Conservation (phyloP, 148 eudicot genomes). For the Chenopodium quinoa region DNA sequence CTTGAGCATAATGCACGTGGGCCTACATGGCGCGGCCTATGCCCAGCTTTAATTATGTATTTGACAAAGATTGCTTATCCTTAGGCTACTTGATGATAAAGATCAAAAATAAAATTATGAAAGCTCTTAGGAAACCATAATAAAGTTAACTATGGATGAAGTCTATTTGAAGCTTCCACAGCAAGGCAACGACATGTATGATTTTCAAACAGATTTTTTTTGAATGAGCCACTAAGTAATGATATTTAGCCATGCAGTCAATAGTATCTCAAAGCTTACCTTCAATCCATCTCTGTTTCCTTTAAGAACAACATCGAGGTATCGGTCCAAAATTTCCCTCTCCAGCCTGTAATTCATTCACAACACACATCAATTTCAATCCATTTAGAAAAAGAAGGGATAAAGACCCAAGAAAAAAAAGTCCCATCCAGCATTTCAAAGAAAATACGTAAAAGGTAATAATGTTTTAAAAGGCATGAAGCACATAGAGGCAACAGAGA, state of each 20-base stretch:
- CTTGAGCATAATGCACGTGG: too few species aligned
- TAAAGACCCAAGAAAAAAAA: neutral
- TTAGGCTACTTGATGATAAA: neutral
- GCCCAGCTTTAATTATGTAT: too few species aligned
- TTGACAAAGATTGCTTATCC: neutral
- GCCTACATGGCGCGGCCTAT: too few species aligned
- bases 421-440: neutral
- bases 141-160: neutral
- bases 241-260: neutral
- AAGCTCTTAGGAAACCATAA: neutral
- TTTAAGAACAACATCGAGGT: conserved; percentile 88
- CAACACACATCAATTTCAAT: neutral
- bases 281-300: conserved; percentile 97
- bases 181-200: neutral
- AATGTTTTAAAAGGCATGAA: neutral
- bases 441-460: neutral
- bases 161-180: neutral
- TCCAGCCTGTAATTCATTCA: conserved; percentile 60
- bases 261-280: conserved; percentile 39
- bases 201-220: neutral
- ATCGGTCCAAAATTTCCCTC: conserved; percentile 91
- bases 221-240: neutral
- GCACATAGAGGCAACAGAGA: neutral
- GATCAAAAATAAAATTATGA: neutral
- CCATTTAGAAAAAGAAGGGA: neutral